Evolutionary conservation across 352 stramenopile genomes (phyloP).

Genomic region (Blastocystis sp.): DNA sequence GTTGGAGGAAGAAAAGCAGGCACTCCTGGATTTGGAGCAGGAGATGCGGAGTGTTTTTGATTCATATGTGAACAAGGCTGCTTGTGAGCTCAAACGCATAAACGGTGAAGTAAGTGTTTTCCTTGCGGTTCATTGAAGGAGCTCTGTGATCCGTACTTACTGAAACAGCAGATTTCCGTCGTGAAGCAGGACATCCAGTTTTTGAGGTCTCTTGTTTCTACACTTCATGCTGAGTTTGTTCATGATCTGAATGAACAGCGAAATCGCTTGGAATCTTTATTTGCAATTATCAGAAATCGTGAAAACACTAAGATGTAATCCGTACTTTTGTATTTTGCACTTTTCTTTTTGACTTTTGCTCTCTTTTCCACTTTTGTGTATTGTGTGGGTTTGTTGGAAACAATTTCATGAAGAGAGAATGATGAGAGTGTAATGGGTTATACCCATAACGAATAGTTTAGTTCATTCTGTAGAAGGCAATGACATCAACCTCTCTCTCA

Average conservation of each 20-base stretch:
- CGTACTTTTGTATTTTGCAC: neutral
- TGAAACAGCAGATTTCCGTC: neutral
- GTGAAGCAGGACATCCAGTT: neutral
- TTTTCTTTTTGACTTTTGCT: neutral
- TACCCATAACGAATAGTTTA: slow-evolving; percentile 22
- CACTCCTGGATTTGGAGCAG: neutral
- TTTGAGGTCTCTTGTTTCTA: neutral
- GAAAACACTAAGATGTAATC: neutral
- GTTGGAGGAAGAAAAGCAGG: neutral
- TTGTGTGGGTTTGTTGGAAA: neutral
- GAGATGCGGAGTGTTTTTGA: neutral
- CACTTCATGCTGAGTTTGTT: neutral
- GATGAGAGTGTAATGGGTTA: neutral
- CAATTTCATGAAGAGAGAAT: too few species aligned
- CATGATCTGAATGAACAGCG: neutral
- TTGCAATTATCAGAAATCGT: neutral
- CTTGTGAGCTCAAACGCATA: neutral
- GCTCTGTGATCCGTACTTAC: neutral
- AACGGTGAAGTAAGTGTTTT: neutral
- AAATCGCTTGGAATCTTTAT: neutral
- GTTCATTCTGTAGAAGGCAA: neutral
- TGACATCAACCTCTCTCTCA: neutral
- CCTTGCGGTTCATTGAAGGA: neutral
- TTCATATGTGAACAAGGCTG: neutral
- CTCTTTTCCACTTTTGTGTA: neutral